Evolutionary conservation across 495 filamentous ascomycete genomes (phyloP).

Genomic region (Gamarada debralockiae): DNA sequence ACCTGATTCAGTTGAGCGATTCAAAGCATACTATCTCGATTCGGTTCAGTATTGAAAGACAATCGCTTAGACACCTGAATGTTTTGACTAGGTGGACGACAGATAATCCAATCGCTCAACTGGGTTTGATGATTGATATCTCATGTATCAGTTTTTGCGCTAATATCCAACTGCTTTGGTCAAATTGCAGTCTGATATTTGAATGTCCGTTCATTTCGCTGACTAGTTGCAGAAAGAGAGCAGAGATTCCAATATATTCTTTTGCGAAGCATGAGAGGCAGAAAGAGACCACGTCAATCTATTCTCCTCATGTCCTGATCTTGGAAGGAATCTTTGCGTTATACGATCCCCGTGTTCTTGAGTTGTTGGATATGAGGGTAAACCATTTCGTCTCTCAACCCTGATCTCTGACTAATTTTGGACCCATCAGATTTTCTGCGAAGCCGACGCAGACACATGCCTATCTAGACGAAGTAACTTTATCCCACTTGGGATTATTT

Average conservation of each 20-base stretch:
- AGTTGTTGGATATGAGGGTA: conserved; percentile 89
- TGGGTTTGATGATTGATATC: too few species aligned
- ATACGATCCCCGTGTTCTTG: conserved; percentile 80
- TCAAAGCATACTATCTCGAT: too few species aligned
- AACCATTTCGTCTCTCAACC: background rate
- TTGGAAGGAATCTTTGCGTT: conserved; percentile 95
- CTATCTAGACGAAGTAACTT: conserved; percentile 78
- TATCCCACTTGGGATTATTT: too few species aligned
- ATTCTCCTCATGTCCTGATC: conserved; percentile 93
- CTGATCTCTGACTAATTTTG: conserved; percentile 2
- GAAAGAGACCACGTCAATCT: conserved; percentile 76
- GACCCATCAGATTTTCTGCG: conserved; percentile 73
- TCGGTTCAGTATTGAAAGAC: too few species aligned
- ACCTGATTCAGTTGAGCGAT: too few species aligned
- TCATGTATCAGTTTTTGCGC: too few species aligned
- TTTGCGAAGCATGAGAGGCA: conserved; percentile 87
- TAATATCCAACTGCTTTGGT: too few species aligned
- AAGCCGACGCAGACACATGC: conserved; percentile 93
- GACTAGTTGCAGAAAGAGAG: conserved; percentile 62
- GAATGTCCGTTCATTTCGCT: conserved; percentile 4
- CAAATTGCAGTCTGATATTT: too few species aligned
- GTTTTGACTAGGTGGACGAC: too few species aligned
- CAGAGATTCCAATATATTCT: conserved; percentile 91
- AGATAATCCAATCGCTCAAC: too few species aligned
- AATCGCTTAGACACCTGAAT: too few species aligned